A percentile compares a stretch with the other conserved stretches of the same genome.
These are phyloP conservation scores for Candolleomyces eurysporus DNA, from an alignment of 768 basidiomycete genomes.

Conservation along the genomic window DNA sequence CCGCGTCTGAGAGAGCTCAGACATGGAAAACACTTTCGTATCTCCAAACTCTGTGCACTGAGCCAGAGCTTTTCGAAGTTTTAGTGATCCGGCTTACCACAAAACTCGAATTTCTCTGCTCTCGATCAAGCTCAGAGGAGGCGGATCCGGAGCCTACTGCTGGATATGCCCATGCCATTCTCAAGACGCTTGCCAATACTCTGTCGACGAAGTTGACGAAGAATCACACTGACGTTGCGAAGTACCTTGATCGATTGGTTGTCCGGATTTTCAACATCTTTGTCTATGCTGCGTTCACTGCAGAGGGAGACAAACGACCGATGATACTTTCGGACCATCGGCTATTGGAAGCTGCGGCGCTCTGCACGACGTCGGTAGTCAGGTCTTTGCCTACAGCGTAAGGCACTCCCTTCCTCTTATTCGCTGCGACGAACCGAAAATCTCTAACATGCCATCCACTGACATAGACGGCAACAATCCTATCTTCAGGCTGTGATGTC, in stretches of 20 bases:
- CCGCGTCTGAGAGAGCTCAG: constrained; percentile 51
- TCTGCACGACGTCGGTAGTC: constrained; percentile 65
- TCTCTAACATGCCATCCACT: neutral
- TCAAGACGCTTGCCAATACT: constrained; percentile 65
- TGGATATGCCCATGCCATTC: constrained; percentile 83
- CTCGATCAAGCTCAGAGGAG: constrained; percentile 25
- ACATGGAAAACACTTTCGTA: constrained; percentile 69
- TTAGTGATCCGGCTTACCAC: constrained; percentile 75
- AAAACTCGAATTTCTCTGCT: constrained; percentile 72
- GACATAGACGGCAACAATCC: constrained; percentile 59
- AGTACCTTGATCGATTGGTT: constrained; percentile 77
- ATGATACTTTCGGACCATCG: constrained; percentile 42
- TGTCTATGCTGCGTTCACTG: constrained; percentile 38
- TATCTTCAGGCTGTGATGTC: constrained; percentile 51
- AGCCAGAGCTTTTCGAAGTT: constrained; percentile 78
- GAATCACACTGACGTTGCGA: constrained; percentile 70
- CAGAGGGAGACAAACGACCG: constrained; percentile 18
- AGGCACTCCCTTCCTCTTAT: constrained; percentile 29
- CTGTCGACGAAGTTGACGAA: constrained; percentile 45
- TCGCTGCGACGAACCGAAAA: neutral
- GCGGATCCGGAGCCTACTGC: constrained; percentile 58
- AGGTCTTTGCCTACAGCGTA: constrained; percentile 65
- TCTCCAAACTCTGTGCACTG: constrained; percentile 70
- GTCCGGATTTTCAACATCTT: constrained; percentile 68
- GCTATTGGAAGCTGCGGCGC: constrained; percentile 59